Percentiles rank a stretch among this genome's conserved stretches.
These are phyloP conservation scores for Atkinsonella hypoxylon DNA, from an alignment of 2,329 filamentous ascomycete species.

Conservation along the genomic window DNA sequence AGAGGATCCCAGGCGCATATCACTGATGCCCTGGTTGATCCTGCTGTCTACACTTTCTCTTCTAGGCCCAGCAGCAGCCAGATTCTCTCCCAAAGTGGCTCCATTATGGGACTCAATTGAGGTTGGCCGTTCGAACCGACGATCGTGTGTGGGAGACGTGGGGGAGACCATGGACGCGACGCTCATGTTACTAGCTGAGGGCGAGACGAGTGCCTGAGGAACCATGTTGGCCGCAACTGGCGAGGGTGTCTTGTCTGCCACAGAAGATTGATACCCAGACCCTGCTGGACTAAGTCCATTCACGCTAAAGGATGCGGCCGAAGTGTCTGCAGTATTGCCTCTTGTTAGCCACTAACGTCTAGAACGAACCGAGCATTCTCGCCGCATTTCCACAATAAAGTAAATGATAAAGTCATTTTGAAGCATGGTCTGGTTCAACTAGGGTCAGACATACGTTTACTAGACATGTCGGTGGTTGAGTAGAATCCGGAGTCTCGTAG, in stretches of 20 bases:
- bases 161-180: constrained; percentile 55
- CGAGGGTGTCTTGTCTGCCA: constrained; percentile 50
- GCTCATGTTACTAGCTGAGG: constrained; percentile 48
- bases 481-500: constrained; percentile 32
- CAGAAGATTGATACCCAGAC: constrained; percentile 37
- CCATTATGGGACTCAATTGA: constrained; percentile 23
- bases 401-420: not conserved
- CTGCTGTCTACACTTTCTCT: constrained; percentile 72
- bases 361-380: too few species aligned
- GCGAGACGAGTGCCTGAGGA: constrained; percentile 42
- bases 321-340: constrained; percentile 20
- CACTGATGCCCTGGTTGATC: constrained; percentile 59
- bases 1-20: constrained; percentile 53
- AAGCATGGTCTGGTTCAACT: not conserved
- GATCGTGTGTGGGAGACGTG: constrained; percentile 33
- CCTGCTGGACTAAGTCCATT: constrained; percentile 29
- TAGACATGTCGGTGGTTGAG: constrained; percentile 30
- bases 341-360: constrained; percentile 1
- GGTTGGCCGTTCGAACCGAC: constrained; percentile 31
- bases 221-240: constrained; percentile 40
- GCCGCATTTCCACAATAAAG: too few species aligned
- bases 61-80: constrained; percentile 33
- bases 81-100: constrained; percentile 22
- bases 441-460: constrained; percentile 25
- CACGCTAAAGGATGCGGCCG: constrained; percentile 26